Evolutionary conservation across 169 alveolate species (phyloP).

Genomic region (Plasmodium malariae): DNA sequence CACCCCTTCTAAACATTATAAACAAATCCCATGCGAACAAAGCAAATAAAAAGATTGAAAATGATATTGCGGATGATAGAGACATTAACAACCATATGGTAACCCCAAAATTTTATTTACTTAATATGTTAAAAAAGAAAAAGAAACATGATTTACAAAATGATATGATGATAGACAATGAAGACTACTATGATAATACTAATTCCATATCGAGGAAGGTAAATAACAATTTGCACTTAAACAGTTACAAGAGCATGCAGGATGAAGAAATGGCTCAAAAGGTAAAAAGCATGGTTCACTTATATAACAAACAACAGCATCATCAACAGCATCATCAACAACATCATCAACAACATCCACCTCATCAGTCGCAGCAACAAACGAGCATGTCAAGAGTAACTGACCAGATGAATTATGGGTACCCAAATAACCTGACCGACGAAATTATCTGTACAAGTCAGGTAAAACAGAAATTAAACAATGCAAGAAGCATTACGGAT

Average conservation of each 20-base stretch:
- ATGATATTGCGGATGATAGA: not conserved
- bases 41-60: not conserved
- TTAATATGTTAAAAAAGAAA: conserved; percentile 18
- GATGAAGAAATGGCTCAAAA: conserved; percentile 5
- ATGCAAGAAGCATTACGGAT: too few relatives aligned
- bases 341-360: too few relatives aligned
- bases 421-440: conserved; percentile 26
- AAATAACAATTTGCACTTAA: not conserved
- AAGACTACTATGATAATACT: not conserved
- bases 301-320: conserved; percentile 14
- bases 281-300: not conserved
- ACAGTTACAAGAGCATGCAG: not conserved
- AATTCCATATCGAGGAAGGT: not conserved
- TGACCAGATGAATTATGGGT: conserved; percentile 37
- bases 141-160: not conserved
- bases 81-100: not conserved
- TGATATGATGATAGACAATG: not conserved
- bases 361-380: conserved; percentile 26
- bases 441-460: not conserved
- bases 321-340: too few relatives aligned
- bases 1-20: conserved; percentile 41
- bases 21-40: conserved; percentile 10
- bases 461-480: too few relatives aligned
- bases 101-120: conserved; percentile 9
- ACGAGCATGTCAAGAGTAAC: conserved; percentile 5